Conservation (phyloP, 1,139 yeast genomes). For the Blastobotrys illinoisensis region DNA sequence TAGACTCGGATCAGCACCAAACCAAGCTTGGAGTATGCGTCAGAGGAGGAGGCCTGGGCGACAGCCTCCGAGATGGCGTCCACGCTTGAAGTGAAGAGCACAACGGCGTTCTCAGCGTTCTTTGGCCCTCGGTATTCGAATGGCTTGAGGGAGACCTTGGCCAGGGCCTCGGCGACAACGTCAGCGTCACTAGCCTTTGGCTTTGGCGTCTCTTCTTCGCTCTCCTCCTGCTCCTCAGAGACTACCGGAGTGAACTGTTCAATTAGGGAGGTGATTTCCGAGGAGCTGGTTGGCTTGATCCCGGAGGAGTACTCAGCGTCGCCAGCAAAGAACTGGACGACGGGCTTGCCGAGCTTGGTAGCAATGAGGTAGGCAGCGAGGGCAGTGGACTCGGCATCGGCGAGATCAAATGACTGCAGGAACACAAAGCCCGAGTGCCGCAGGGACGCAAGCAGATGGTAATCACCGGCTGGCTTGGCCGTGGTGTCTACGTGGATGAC, state of each 20-base stretch:
- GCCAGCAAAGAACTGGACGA: slow-evolving; percentile 55
- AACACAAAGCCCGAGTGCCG: slow-evolving; percentile 64
- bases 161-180: slow-evolving; percentile 25
- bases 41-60: slow-evolving; percentile 18
- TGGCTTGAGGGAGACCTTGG: slow-evolving; percentile 29
- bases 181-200: slow-evolving; percentile 24
- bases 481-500: slow-evolving; percentile 58
- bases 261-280: not conserved
- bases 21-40: slow-evolving; percentile 41
- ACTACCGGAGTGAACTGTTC: slow-evolving; percentile 2
- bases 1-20: slow-evolving; percentile 57
- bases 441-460: slow-evolving; percentile 57
- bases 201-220: slow-evolving; percentile 21
- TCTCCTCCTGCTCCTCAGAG: slow-evolving; percentile 10
- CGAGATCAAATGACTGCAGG: slow-evolving; percentile 55
- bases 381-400: slow-evolving; percentile 50
- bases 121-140: slow-evolving; percentile 41
- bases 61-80: slow-evolving; percentile 43
- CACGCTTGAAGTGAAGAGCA: slow-evolving; percentile 56
- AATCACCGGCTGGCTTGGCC: slow-evolving; percentile 40
- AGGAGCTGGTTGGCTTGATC: not conserved
- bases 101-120: slow-evolving; percentile 46
- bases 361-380: slow-evolving; percentile 57
- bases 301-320: slow-evolving; percentile 5
- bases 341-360: slow-evolving; percentile 44